Conservation (phyloP, 768 basidiomycete species). For the Epithele typhae region DNA sequence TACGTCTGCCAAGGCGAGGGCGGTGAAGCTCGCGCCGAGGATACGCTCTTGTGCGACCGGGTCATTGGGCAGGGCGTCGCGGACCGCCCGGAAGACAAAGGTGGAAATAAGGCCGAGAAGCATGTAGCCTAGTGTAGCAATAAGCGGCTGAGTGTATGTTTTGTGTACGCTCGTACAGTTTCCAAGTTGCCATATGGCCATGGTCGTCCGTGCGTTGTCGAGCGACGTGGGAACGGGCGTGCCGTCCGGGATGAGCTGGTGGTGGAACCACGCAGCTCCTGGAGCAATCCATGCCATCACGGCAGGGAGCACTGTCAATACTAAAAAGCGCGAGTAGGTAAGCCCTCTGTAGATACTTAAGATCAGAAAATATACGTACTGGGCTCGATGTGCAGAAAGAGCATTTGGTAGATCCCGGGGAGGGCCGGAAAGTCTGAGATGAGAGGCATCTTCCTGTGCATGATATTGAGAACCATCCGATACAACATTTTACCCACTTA, state of each 20-base stretch:
- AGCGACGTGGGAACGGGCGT: constrained; percentile 23
- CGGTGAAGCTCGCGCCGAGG: constrained; percentile 55
- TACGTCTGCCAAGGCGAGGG: constrained; percentile 70
- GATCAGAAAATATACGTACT: constrained; percentile 34
- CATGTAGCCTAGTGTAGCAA: constrained; percentile 46
- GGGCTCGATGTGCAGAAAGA: constrained; percentile 67
- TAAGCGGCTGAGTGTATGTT: too few species aligned
- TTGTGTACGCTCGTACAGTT: constrained; percentile 65
- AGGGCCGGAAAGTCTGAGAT: constrained; percentile 49
- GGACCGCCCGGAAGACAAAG: constrained; percentile 61
- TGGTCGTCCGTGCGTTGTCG: constrained; percentile 48
- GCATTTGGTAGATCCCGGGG: constrained; percentile 54
- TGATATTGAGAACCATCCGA: too few species aligned
- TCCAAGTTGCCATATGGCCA: constrained; percentile 65
- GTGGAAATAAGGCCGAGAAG: constrained; percentile 62
- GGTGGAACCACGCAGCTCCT: constrained; percentile 63
- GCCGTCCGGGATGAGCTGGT: constrained; percentile 55
- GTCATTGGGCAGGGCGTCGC: constrained; percentile 54
- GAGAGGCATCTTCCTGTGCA: too few species aligned
- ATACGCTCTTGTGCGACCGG: constrained; percentile 65
- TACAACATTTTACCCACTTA: too few species aligned
- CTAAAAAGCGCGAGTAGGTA: constrained; percentile 22
- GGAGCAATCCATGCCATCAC: constrained; percentile 52
- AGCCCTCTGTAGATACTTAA: not conserved
- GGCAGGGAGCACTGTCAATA: constrained; percentile 47